A percentile compares a stretch with the other conserved stretches of the same genome.
These are phyloP conservation scores for Penicillium manginii DNA, from an alignment of 495 filamentous ascomycete genomes.

Conservation along the genomic window DNA sequence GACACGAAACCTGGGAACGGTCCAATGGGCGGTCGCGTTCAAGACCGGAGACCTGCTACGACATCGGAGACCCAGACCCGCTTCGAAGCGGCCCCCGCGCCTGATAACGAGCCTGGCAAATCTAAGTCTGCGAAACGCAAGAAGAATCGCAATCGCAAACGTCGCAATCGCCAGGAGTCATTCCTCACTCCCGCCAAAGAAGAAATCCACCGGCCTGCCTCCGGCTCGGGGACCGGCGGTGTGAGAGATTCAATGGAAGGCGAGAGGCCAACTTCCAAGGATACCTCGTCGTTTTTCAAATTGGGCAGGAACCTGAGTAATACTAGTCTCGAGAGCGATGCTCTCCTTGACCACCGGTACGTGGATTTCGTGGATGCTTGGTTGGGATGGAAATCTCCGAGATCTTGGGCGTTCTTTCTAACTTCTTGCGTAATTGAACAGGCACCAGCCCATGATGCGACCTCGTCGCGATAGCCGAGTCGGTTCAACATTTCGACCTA, in stretches of 20 bases:
- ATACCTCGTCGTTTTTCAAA: slow-evolving; percentile 59
- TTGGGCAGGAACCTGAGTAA: slow-evolving; percentile 66
- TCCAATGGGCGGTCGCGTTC: slow-evolving; percentile 26
- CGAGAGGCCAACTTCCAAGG: slow-evolving; percentile 33
- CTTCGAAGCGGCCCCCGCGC: slow-evolving; percentile 27
- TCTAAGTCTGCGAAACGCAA: slow-evolving; percentile 40
- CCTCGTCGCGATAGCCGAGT: slow-evolving; percentile 65
- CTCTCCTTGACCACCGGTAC: slow-evolving; percentile 79
- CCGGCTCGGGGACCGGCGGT: slow-evolving; percentile 27
- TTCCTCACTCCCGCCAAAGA: slow-evolving; percentile 36
- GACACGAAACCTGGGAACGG: slow-evolving; percentile 26
- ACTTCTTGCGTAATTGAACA: slow-evolving; percentile 31
- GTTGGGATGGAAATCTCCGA: neutral
- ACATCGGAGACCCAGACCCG: slow-evolving; percentile 31
- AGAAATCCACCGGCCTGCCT: slow-evolving; percentile 27
- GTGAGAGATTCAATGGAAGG: slow-evolving; percentile 32
- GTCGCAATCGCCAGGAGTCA: slow-evolving; percentile 45
- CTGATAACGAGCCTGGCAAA: slow-evolving; percentile 26
- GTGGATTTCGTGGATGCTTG: slow-evolving; percentile 4
- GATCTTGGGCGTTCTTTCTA: slow-evolving; percentile 3
- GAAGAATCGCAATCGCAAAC: slow-evolving; percentile 48
- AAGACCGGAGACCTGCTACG: slow-evolving; percentile 18
- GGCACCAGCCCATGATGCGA: slow-evolving; percentile 71
- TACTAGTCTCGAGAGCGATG: slow-evolving; percentile 82
- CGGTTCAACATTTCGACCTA: slow-evolving; percentile 51